Evolutionary conservation across 2,329 filamentous ascomycete species (phyloP).

Genomic region (Claviceps sp.): DNA sequence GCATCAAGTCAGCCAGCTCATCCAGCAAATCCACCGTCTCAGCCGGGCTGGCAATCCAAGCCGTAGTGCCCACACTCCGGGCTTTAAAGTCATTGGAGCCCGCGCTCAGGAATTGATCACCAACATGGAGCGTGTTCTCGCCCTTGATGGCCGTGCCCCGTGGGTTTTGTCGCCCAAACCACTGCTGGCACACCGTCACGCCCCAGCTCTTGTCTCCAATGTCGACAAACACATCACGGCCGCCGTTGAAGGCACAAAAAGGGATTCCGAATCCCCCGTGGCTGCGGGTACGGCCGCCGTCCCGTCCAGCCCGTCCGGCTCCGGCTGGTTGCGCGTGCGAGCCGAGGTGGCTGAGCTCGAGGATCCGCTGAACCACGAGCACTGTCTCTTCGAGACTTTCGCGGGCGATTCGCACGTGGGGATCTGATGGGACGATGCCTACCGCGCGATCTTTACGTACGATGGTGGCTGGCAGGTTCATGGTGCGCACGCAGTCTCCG

Average conservation of each 20-base stretch:
- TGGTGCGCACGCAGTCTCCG: slow-evolving; percentile 63
- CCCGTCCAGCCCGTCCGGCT: background rate
- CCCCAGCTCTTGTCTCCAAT: slow-evolving; percentile 98
- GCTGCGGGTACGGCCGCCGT: slow-evolving; percentile 3
- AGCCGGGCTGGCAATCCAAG: slow-evolving; percentile 86
- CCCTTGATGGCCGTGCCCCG: slow-evolving; percentile 40
- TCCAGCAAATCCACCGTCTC: slow-evolving; percentile 87
- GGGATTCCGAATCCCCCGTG: slow-evolving; percentile 39
- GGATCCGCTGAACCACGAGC: slow-evolving; percentile 79
- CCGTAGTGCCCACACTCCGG: slow-evolving; percentile 79
- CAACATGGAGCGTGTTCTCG: slow-evolving; percentile 79
- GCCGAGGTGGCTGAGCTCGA: slow-evolving; percentile 61
- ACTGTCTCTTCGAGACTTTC: slow-evolving; percentile 95
- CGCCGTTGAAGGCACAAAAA: slow-evolving; percentile 97
- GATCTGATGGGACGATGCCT: slow-evolving; percentile 53
- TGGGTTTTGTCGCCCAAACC: slow-evolving; percentile 48
- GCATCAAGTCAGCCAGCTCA: slow-evolving; percentile 53
- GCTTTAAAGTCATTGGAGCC: slow-evolving; percentile 97
- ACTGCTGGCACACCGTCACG: slow-evolving; percentile 81
- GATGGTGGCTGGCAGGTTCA: slow-evolving; percentile 67
- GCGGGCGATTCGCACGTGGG: slow-evolving; percentile 56
- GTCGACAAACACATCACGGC: slow-evolving; percentile 95
- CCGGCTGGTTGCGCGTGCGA: slow-evolving; percentile 17
- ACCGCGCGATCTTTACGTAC: slow-evolving; percentile 83
- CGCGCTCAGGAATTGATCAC: slow-evolving; percentile 91